Base-by-base conservation (phyloP, 306 rosid species). In the Prinsepia uniflora region DNA sequence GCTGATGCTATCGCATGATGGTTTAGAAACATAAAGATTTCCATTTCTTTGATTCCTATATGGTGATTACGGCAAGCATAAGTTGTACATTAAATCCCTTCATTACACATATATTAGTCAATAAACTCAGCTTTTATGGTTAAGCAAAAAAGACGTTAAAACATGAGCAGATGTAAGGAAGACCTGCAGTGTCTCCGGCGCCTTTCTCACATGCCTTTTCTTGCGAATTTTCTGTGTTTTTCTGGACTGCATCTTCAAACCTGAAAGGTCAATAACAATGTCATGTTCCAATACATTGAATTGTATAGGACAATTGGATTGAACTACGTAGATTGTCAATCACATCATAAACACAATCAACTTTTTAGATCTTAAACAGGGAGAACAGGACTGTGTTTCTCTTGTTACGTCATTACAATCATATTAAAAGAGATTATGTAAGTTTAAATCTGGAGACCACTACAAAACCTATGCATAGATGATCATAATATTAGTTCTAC, bases 191-290 rank as follows among this genome's bases (percentile, higher is more conserved):
- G 73, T 61, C 81, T 50, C 60, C 65, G 69, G 39, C 18, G 12
- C 76, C 70, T 39, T 66, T 81, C 78, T 50, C 58, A 63, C 57
- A 62, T 72, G 70, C 79, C 66, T 52, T 63, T 11, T 72, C 83
- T 67, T 76, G 78, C 56, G 70, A 72, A 70, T 70, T 76, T 74
- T 74, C 90, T 18, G 72, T 54, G 47, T 56, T 42, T 55, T 77
- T 76, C 78, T 67, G 85, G 76, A 58, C 77, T 56, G 54, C 61
- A 58, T 83, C 86, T 75, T 77, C 79, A 74, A 36, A 65, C 88
- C 95, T 90, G 87, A 59, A 68, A 79, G 70, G 70, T 18, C 59
- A 64, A 65, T 40, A 41, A 10, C 18, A 49, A 19, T n/a, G 14
- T 6, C 8, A 15, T 11, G 41, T 34, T 63, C 46, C 62, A 9